A percentile compares a stretch with the other conserved stretches of the same genome.
Conservation (phyloP, 495 filamentous ascomycete species). For the Cercophora sp. region DNA sequence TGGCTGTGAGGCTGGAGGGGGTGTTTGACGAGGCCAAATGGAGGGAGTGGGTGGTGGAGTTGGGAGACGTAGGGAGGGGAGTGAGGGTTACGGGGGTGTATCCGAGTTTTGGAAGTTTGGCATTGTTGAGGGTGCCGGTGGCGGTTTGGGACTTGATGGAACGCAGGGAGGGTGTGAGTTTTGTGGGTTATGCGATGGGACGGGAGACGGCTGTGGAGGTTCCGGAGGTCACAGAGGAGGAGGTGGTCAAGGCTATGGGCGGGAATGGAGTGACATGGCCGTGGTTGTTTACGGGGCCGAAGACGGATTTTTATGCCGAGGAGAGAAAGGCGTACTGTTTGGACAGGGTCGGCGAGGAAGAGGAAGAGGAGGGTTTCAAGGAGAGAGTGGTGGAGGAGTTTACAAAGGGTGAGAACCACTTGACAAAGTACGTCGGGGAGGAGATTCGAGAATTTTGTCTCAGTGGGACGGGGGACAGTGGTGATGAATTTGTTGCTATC, state of each 20-base stretch:
- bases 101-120: conserved; percentile 8
- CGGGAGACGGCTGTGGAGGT: neutral
- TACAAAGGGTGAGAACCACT: conserved; percentile 3
- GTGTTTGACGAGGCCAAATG: conserved; percentile 9
- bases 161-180: neutral
- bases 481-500: conserved; percentile 2
- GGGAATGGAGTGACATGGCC: neutral
- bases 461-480: neutral
- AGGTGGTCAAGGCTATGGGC: neutral
- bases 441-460: conserved; percentile 17
- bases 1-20: conserved; percentile 8
- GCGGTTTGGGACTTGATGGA: conserved; percentile 20
- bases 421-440: conserved; percentile 13
- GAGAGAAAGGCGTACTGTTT: too few species aligned
- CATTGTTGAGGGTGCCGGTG: conserved; percentile 15
- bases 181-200: conserved; percentile 12
- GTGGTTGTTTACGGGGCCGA: neutral
- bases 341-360: neutral
- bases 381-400: conserved; percentile 12
- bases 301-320: neutral
- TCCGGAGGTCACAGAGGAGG: neutral
- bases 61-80: neutral
- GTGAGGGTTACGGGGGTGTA: conserved; percentile 13
- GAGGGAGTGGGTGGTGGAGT: conserved; percentile 12
- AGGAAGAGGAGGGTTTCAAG: neutral